These are phyloP conservation scores for Glycine soja DNA, from an alignment of 306 rosid genomes.

Conservation along the genomic window DNA sequence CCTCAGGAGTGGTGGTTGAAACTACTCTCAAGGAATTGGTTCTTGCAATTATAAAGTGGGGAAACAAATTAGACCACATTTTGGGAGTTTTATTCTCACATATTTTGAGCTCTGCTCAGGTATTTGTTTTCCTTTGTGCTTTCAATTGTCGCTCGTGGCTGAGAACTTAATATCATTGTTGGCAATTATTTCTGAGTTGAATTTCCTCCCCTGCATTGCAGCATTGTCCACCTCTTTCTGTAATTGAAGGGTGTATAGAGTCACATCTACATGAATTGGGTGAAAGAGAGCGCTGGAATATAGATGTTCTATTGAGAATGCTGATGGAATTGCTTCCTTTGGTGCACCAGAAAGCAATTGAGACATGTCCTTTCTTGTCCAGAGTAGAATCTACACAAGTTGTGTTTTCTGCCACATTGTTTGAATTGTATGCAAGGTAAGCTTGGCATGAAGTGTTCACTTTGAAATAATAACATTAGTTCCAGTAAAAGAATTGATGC, in stretches of 20 bases:
- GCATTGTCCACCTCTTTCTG: slow-evolving; percentile 94
- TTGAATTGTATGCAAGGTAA: slow-evolving; percentile 85
- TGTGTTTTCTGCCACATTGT: slow-evolving; percentile 67
- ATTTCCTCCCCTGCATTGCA: slow-evolving; percentile 48
- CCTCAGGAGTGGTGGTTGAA: slow-evolving; percentile 96
- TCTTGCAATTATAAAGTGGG: slow-evolving; percentile 90
- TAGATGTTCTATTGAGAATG: slow-evolving; percentile 79
- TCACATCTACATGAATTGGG: slow-evolving; percentile 87
- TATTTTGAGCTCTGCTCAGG: slow-evolving; percentile 79
- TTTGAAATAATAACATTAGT: slow-evolving; percentile 27
- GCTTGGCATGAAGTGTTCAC: slow-evolving; percentile 35
- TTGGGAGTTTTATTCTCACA: slow-evolving; percentile 74
- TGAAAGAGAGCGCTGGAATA: slow-evolving; percentile 92
- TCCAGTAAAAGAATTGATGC: slow-evolving; percentile 43
- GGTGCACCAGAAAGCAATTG: slow-evolving; percentile 74
- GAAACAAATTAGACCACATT: slow-evolving; percentile 80
- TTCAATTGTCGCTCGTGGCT: slow-evolving; percentile 32
- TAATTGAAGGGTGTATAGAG: slow-evolving; percentile 83
- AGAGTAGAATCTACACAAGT: slow-evolving; percentile 60
- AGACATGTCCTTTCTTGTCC: slow-evolving; percentile 75
- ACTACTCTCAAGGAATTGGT: slow-evolving; percentile 78
- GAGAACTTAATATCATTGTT: slow-evolving; percentile 23
- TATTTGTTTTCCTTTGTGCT: slow-evolving; percentile 45
- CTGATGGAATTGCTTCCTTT: slow-evolving; percentile 73
- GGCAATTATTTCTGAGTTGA: slow-evolving; percentile 35